A percentile compares a stretch with the other conserved stretches of the same genome.
Evolutionary conservation across 495 filamentous ascomycete genomes (phyloP).

Genomic region (Podospora pseudocomata): DNA sequence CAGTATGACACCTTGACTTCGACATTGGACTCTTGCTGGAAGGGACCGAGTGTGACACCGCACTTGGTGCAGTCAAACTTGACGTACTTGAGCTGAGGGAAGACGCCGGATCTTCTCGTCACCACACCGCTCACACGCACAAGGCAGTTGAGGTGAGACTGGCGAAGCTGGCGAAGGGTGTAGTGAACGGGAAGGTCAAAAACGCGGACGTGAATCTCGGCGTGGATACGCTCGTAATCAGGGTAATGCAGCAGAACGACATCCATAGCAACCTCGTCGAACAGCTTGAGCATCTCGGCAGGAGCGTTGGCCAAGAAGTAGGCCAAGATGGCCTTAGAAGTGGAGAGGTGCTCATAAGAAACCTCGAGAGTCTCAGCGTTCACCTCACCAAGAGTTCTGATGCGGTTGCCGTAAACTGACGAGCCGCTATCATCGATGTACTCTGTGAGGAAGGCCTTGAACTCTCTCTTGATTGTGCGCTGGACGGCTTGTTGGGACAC

Average conservation of each 20-base stretch:
- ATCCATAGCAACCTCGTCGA: conserved; percentile 95
- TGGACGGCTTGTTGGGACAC: conserved; percentile 85
- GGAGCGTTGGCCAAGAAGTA: conserved; percentile 97
- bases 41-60: conserved; percentile 85
- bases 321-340: conserved; percentile 90
- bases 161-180: conserved; percentile 93
- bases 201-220: conserved; percentile 97
- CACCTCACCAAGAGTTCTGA: conserved; percentile 88
- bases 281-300: conserved; percentile 87
- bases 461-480: conserved; percentile 89
- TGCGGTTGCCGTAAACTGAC: conserved; percentile 91
- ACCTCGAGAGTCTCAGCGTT: conserved; percentile 97
- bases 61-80: conserved; percentile 97
- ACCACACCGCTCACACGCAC: conserved; percentile 94
- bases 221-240: conserved; percentile 95
- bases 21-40: conserved; percentile 92
- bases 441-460: conserved; percentile 95
- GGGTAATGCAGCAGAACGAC: conserved; percentile 93
- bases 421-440: conserved; percentile 82
- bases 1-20: conserved; percentile 97
- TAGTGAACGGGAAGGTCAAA: conserved; percentile 91
- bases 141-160: conserved; percentile 94
- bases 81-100: conserved; percentile 96
- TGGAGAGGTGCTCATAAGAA: conserved; percentile 85
- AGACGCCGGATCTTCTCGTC: conserved; percentile 93